Evolutionary conservation across 805 yeast species (phyloP), one percentile per base, ranked within the genome.

Genomic region (Myxozyma geophila): DNA sequence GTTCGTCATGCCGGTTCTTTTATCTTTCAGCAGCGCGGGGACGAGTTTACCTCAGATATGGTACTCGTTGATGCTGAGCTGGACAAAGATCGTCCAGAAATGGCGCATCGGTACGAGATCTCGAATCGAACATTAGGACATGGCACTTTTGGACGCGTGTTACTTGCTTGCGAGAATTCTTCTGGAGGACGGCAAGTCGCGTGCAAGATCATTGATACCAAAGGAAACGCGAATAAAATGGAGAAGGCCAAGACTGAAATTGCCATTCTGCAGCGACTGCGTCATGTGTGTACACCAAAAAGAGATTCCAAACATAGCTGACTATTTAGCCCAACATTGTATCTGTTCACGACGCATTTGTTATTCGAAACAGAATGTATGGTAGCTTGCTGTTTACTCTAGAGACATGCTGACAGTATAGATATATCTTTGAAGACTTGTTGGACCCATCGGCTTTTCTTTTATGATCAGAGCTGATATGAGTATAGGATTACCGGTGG

Each of bases 401-500:
- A 36, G 41, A 7, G 52, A 17, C 9, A 12, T 59, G n/a, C 55
- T 46, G 17, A 39, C 56, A 40, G 9, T 12, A 33, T 39, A 68
- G 70, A 15, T 68, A 67, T 43, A 68, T 69, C 2, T 66, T 69
- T 39, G 70, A 68, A 46, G 71, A 69, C 39, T 44, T 69, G 70
- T 66, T 19, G n/a, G 69, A 3, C 19, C 49, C n/a, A 9, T 1
- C n/a, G 35, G 19, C n/a, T 15, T 37, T 10, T 41, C 28, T 35
- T n/a, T 35, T 41, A 21, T 19, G 6, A 19, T 13, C 17, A 13
- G 23, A 9, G 21, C 33, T 44, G 35, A 21, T 23, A 44, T 21
- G 19, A 19, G 21, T 37, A 61, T 28, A 65, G 68, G 40, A 55
- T 78, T 53, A 63, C 83, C 59, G 88, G 88, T 0, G 88, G 88